Evolutionary conservation across 164 flowering plant species (phyloP), one percentile per base, ranked within the genome.

Genomic region (Berberis thunbergii): DNA sequence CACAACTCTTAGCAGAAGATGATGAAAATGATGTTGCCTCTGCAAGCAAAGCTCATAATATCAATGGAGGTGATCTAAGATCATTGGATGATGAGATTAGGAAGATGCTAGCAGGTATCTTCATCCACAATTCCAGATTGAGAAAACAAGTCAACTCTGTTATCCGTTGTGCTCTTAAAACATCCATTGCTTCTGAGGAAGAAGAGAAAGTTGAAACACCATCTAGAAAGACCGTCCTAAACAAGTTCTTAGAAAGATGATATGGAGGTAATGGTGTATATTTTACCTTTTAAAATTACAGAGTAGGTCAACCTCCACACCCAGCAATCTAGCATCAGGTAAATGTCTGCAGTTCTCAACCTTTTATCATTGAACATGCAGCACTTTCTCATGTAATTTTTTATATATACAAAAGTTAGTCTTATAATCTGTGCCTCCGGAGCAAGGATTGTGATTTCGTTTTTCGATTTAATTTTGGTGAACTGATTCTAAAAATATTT

Each of bases 131-230:
- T 70, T 87, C 85, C 42, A 79, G 66, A 67, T 66, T 93, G 62
- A 81, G 89, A 73, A 88, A 84, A 67, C 89, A 81, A 76, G 82
- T 88, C 57, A 88, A 84, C 60, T 72, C 84, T 11, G 70, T 81
- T 50, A 68, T 77, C 11, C 80, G 82, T 42, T 66, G 68, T 66
- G 81, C 82, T 49, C 77, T 84, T 41, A 74, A 76, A 65, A 73
- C 73, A 3, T 6, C 57, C 9, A 70, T 57, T n/a, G 70, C 69
- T 46, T 72, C 80, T 44, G 90, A 76, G 54, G 66, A 75, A 46
- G 73, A 73, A 3, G 81, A 69, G 41, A 73, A 69, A 13, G 26
- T 26, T 26, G 83, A 76, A 59, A 69, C 66, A 43, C 70, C 84
- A 54, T 57, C 77, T n/a, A 76, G 80, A 69, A 79, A 74, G 70